Evolutionary conservation across 106 monocot genomes (phyloP).

Genomic region (Gastrodia elata): DNA sequence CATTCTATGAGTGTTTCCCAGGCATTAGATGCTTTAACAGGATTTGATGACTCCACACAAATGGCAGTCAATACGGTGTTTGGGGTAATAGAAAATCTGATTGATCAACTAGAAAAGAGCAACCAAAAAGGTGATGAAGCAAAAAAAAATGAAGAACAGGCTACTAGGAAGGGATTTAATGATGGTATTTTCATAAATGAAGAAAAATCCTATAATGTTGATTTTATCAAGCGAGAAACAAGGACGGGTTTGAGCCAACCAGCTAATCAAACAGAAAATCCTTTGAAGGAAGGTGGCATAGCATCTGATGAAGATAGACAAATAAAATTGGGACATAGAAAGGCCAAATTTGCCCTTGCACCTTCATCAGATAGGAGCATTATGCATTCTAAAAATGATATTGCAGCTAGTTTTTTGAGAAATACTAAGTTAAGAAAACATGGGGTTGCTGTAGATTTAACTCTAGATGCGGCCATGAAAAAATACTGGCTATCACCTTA

Average conservation of each 20-base stretch:
- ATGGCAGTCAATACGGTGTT: conserved; percentile 96
- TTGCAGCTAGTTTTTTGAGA: conserved; percentile 6
- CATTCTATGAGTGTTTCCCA: conserved; percentile 65
- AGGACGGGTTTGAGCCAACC: conserved; percentile 4
- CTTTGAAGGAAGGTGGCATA: conserved; percentile 7
- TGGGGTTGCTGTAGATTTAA: conserved; percentile 12
- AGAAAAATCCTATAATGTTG: conserved; percentile 11
- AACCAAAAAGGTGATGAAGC: conserved; percentile 23
- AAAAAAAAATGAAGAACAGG: conserved; percentile 12
- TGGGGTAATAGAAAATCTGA: conserved; percentile 94
- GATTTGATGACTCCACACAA: conserved; percentile 95
- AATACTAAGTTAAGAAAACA: conserved; percentile 11
- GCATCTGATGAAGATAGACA: conserved; percentile 2
- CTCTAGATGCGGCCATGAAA: conserved; percentile 21
- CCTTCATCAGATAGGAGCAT: conserved; percentile 16
- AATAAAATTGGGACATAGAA: conserved; percentile 9
- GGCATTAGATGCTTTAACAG: conserved; percentile 78
- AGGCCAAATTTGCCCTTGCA: neutral
- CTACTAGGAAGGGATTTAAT: conserved; percentile 3
- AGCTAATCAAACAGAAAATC: conserved; percentile 9
- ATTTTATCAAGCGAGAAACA: conserved; percentile 3
- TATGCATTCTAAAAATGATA: conserved; percentile 8
- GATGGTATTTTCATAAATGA: conserved; percentile 4
- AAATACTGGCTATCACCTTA: conserved; percentile 43
- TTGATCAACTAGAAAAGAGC: conserved; percentile 84